Evolutionary conservation across 495 filamentous ascomycete genomes (phyloP).

Genomic region (Aspergillus cavernicola): DNA sequence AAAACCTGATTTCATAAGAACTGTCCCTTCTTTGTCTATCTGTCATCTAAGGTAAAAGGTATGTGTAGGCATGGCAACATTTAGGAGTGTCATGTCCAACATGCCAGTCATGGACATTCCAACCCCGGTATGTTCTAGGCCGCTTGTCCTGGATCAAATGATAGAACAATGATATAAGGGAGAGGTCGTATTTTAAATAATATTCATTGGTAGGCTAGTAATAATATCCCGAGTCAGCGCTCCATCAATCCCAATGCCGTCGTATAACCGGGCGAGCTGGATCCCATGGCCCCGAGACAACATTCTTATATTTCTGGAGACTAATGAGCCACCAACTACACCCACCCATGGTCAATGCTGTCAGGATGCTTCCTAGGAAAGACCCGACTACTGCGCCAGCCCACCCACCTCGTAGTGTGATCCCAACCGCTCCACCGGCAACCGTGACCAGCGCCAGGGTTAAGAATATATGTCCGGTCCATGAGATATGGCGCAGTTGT

Average conservation of each 20-base stretch:
- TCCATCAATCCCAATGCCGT: slow-evolving; percentile 52
- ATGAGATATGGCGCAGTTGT: slow-evolving; percentile 76
- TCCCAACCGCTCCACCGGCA: slow-evolving; percentile 73
- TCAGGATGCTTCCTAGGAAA: slow-evolving; percentile 66
- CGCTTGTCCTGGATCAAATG: too few species aligned
- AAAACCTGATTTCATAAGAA: too few species aligned
- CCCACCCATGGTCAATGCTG: slow-evolving; percentile 77
- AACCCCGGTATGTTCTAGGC: background rate
- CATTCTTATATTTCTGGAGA: slow-evolving; percentile 98
- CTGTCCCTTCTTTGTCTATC: background rate
- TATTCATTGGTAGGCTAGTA: background rate
- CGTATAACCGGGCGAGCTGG: slow-evolving; percentile 80
- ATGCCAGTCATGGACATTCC: slow-evolving; percentile 5
- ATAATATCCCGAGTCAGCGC: background rate
- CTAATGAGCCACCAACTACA: slow-evolving; percentile 98
- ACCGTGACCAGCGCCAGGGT: slow-evolving; percentile 76
- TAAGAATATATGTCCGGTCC: slow-evolving; percentile 75
- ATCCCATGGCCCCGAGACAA: slow-evolving; percentile 97
- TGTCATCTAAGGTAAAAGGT: background rate
- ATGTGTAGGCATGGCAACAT: slow-evolving; percentile 3
- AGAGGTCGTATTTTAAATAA: background rate
- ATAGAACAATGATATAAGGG: too few species aligned
- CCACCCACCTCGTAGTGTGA: slow-evolving; percentile 71
- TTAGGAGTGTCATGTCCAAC: background rate
- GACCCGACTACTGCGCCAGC: slow-evolving; percentile 66